These are phyloP conservation scores for Bolboschoenus planiculmis DNA, from an alignment of 176 grass and related monocot species.

Conservation along the genomic window DNA sequence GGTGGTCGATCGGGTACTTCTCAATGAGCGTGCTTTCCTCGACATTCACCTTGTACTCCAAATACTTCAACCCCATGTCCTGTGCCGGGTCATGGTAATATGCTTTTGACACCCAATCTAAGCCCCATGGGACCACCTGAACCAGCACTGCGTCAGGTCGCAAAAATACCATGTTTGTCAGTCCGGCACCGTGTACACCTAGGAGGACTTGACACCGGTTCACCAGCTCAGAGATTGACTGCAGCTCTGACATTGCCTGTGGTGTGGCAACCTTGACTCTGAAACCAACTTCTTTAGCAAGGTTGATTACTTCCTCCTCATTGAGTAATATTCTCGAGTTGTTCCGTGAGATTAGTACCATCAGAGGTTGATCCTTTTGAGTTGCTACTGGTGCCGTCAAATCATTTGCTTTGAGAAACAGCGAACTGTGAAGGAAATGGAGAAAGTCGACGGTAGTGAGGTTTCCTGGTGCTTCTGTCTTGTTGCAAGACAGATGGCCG, in stretches of 20 bases:
- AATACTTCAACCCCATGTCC: constrained; percentile 48
- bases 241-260: constrained; percentile 26
- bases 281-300: constrained; percentile 48
- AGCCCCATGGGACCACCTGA: constrained; percentile 63
- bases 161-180: constrained; percentile 79
- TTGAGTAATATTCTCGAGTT: constrained; percentile 50
- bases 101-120: constrained; percentile 38
- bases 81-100: constrained; percentile 37
- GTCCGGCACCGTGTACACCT: constrained; percentile 53
- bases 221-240: constrained; percentile 30
- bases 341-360: constrained; percentile 53
- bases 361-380: constrained; percentile 45
- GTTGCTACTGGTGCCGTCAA: constrained; percentile 24
- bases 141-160: constrained; percentile 34
- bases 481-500: constrained; percentile 47
- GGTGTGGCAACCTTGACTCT: constrained; percentile 44
- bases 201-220: constrained; percentile 59
- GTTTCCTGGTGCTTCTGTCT: constrained; percentile 25
- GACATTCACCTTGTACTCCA: constrained; percentile 40
- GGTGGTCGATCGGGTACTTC: constrained; percentile 47
- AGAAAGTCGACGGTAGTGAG: constrained; percentile 62
- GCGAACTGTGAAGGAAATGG: constrained; percentile 47
- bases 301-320: constrained; percentile 19
- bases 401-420: constrained; percentile 25
- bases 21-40: constrained; percentile 64